Evolutionary conservation across 495 filamentous ascomycete genomes (phyloP).

Genomic region (Penicillium nucicola): DNA sequence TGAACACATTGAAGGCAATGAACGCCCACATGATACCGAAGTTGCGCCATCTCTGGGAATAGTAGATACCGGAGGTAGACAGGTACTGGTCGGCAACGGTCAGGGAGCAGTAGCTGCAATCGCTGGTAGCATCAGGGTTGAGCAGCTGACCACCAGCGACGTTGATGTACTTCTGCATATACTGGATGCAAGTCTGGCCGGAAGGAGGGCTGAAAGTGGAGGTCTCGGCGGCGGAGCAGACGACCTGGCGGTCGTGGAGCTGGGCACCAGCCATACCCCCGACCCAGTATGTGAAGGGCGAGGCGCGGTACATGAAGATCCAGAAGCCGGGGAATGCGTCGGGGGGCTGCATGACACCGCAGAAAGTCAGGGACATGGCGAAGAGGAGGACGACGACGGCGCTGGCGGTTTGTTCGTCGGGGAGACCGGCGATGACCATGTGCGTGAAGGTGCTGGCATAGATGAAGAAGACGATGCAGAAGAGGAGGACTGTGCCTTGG

Average conservation of each 20-base stretch:
- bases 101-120: conserved; percentile 42
- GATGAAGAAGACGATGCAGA: conserved; percentile 50
- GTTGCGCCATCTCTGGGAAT: conserved; percentile 32
- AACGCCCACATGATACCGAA: conserved; percentile 53
- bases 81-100: conserved; percentile 41
- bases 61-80: conserved; percentile 34
- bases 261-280: conserved; percentile 52
- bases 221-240: conserved; percentile 55
- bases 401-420: conserved; percentile 53
- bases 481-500: conserved; percentile 50
- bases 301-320: conserved; percentile 51
- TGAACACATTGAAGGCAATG: conserved; percentile 44
- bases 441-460: conserved; percentile 48
- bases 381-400: conserved; percentile 53
- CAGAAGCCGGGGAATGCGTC: conserved; percentile 57
- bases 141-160: conserved; percentile 26
- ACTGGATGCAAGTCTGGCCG: conserved; percentile 49
- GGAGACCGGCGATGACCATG: conserved; percentile 55
- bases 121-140: conserved; percentile 33
- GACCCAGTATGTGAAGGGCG: conserved; percentile 55
- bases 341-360: conserved; percentile 58
- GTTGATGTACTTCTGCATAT: conserved; percentile 31
- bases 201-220: conserved; percentile 48
- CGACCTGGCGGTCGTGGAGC: conserved; percentile 51
- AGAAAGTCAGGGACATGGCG: conserved; percentile 55